Conservation (phyloP, 2,329 filamentous ascomycete genomes). For the Microsporum canis region DNA sequence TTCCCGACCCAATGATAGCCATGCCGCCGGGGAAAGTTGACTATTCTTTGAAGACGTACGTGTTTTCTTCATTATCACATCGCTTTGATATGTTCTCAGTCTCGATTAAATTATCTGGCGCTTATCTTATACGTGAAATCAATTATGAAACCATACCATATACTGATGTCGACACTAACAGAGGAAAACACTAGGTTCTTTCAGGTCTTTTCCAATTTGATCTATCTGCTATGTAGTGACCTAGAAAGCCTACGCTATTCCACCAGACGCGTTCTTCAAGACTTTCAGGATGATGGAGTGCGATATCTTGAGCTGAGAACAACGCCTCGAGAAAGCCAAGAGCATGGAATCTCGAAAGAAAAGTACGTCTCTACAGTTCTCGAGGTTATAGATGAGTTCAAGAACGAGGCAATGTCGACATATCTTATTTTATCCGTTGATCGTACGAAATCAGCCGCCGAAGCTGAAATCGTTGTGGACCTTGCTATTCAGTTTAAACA, state of each 20-base stretch:
- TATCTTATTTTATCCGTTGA: constrained; percentile 66
- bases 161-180: not conserved
- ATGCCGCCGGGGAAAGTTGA: constrained; percentile 63
- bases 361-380: constrained; percentile 58
- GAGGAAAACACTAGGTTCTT: constrained; percentile 50
- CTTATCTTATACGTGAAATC: not conserved
- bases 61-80: constrained; percentile 18
- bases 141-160: not conserved
- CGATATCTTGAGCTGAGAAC: constrained; percentile 70
- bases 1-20: constrained; percentile 57
- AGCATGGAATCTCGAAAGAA: constrained; percentile 45
- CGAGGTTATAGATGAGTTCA: constrained; percentile 47
- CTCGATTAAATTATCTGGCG: not conserved
- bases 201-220: constrained; percentile 65
- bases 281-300: constrained; percentile 61
- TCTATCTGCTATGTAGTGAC: constrained; percentile 63
- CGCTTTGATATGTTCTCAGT: not conserved
- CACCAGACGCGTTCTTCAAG: constrained; percentile 52
- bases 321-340: constrained; percentile 55
- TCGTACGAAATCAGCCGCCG: constrained; percentile 46
- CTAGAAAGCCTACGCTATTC: constrained; percentile 48
- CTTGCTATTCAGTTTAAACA: constrained; percentile 48
- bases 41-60: constrained; percentile 55
- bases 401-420: constrained; percentile 42
- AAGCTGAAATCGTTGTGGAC: constrained; percentile 53